These are phyloP conservation scores for Russula sp. DNA, from an alignment of 768 basidiomycete genomes.

Conservation along the genomic window DNA sequence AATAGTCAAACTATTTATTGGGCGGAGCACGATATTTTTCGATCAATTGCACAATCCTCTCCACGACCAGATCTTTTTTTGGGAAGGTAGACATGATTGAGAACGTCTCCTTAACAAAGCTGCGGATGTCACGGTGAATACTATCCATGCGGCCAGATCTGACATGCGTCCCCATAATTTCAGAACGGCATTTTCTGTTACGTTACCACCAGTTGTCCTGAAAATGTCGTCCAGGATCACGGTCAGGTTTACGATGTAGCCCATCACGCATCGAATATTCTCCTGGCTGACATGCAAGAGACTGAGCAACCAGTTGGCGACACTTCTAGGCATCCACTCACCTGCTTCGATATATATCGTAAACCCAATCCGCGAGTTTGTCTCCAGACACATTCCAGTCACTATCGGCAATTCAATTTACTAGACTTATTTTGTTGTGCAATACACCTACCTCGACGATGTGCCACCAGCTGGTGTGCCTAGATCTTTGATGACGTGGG, in stretches of 20 bases:
- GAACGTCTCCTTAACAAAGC: background rate
- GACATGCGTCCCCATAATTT: background rate
- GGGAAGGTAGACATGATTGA: background rate
- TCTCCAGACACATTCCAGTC: background rate
- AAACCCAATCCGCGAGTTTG: background rate
- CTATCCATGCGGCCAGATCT: background rate
- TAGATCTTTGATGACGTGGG: conserved; percentile 10
- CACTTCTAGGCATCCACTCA: background rate
- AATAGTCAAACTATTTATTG: background rate
- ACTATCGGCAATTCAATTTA: background rate
- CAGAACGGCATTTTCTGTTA: too few relatives aligned
- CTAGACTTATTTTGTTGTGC: background rate
- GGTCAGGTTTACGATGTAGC: conserved; percentile 10
- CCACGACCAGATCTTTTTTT: background rate
- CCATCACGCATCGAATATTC: conserved; percentile 10
- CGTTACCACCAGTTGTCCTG: background rate
- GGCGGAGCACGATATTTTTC: background rate
- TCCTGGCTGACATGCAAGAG: background rate
- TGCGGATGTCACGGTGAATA: background rate
- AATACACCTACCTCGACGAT: background rate
- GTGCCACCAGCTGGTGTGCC: background rate
- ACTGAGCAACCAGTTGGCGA: background rate
- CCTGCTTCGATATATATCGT: conserved; percentile 1
- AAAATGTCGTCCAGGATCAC: background rate
- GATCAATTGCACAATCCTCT: background rate